Percentiles rank a stretch among this genome's conserved stretches.
Conservation (phyloP, 495 filamentous ascomycete species). For the Durotheca rogersii region DNA sequence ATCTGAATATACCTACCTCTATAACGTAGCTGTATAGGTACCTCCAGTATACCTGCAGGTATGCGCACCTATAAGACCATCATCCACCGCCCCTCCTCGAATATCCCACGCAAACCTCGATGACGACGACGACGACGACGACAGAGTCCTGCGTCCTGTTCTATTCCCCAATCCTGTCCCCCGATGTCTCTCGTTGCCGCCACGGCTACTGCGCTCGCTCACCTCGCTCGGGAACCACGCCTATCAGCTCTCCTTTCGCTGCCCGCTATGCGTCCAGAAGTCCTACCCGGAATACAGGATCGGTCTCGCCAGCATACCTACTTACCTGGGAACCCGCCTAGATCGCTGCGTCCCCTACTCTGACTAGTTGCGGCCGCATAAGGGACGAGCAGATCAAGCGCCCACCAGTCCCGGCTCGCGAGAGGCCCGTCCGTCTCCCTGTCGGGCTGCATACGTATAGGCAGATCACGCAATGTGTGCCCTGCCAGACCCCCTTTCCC, state of each 20-base stretch:
- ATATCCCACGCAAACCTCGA: not conserved
- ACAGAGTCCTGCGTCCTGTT: not conserved
- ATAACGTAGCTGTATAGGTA: not conserved
- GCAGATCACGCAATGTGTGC: constrained; percentile 26
- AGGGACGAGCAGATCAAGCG: constrained; percentile 10
- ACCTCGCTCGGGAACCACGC: no score
- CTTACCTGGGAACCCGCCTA: no score
- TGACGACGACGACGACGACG: no score
- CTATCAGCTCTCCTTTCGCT: not conserved
- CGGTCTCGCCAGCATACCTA: no score
- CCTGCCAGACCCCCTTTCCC: constrained; percentile 8
- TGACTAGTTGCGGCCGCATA: no score
- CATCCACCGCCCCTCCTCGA: not conserved
- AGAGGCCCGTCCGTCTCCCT: constrained; percentile 14
- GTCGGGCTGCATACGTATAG: constrained; percentile 17
- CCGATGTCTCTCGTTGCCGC: not conserved
- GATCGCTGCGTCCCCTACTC: no score
- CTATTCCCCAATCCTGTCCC: not conserved
- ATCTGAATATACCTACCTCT: not conserved
- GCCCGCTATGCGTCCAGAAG: not conserved
- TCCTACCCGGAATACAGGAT: constrained; percentile 10
- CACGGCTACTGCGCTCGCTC: constrained; percentile 6
- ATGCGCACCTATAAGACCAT: no score
- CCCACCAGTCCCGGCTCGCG: constrained; percentile 18
- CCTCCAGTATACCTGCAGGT: no score